phyloP scores from a whole-genome alignment of 2,329 filamentous ascomycete genomes.

The Rutstroemia sp. region DNA sequence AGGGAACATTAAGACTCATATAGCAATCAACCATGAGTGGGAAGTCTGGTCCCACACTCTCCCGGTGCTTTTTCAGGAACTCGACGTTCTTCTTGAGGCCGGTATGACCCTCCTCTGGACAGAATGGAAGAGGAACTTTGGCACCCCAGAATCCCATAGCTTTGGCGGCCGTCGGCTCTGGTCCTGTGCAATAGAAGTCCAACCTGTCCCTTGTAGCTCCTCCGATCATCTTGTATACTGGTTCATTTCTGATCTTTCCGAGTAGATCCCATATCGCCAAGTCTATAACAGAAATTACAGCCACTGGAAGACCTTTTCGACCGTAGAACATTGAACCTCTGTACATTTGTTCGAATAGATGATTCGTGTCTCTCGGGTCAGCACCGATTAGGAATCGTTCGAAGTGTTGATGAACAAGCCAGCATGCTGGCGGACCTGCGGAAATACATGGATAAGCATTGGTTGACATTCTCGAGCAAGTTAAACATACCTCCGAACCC shows the following conservation, averaged over 20 bases:
- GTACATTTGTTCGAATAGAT: constrained; percentile 96
- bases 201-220: constrained; percentile 78
- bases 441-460: constrained; percentile 5
- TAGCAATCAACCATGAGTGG: constrained; percentile 95
- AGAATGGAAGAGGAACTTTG: constrained; percentile 85
- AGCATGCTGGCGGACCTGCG: constrained; percentile 76
- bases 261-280: constrained; percentile 88
- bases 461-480: not conserved
- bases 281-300: constrained; percentile 91
- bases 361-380: constrained; percentile 84
- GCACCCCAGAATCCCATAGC: constrained; percentile 84
- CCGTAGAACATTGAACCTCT: constrained; percentile 94
- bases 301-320: constrained; percentile 81
- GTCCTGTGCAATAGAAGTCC: constrained; percentile 92
- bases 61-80: constrained; percentile 77
- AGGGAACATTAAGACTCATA: constrained; percentile 89
- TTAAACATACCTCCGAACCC: constrained; percentile 65
- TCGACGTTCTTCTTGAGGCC: constrained; percentile 85
- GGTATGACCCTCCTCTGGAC: constrained; percentile 75
- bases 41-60: constrained; percentile 80
- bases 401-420: constrained; percentile 90
- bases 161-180: constrained; percentile 72
- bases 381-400: constrained; percentile 83
- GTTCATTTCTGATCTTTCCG: constrained; percentile 85
- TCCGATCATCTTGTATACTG: constrained; percentile 90